Percentiles rank a stretch among this genome's conserved stretches.
phyloP scores from a whole-genome alignment of 1,139 yeast genomes.

The Blastobotrys proliferans region DNA sequence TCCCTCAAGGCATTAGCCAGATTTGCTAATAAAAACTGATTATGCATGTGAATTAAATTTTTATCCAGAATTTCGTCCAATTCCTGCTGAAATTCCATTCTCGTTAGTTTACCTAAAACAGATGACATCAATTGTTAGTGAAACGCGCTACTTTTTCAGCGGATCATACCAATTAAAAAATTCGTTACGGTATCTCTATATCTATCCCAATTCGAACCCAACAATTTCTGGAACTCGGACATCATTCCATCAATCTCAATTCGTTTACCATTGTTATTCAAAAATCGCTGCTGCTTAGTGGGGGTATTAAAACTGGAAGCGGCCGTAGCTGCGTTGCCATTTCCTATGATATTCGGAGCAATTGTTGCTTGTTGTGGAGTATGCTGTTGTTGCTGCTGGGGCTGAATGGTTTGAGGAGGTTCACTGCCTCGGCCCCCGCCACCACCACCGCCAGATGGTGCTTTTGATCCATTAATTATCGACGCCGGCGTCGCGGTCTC shows the following conservation, averaged over 20 bases:
- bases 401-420: too few relatives aligned
- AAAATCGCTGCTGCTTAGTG: neutral
- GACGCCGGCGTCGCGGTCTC: slow-evolving; percentile 13
- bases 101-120: slow-evolving; percentile 67
- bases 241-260: slow-evolving; percentile 71
- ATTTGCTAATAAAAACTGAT: slow-evolving; percentile 73
- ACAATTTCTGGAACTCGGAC: slow-evolving; percentile 61
- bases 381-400: neutral
- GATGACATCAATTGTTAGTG: slow-evolving; percentile 11
- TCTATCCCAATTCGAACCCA: slow-evolving; percentile 80
- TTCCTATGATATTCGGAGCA: slow-evolving; percentile 6
- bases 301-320: slow-evolving; percentile 6
- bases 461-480: slow-evolving; percentile 11
- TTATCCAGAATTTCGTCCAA: slow-evolving; percentile 54
- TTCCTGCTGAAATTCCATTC: slow-evolving; percentile 62
- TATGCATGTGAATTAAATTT: slow-evolving; percentile 58
- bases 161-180: slow-evolving; percentile 46
- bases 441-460: too few relatives aligned
- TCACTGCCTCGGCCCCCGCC: too few relatives aligned
- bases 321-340: neutral
- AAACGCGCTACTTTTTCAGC: slow-evolving; percentile 1
- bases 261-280: slow-evolving; percentile 34
- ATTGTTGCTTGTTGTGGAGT: slow-evolving; percentile 1
- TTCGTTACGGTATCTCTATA: slow-evolving; percentile 76
- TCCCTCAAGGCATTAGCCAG: slow-evolving; percentile 81